These are phyloP conservation scores for Piedraia hortae DNA, from an alignment of 2,329 filamentous ascomycete genomes.

Conservation along the genomic window DNA sequence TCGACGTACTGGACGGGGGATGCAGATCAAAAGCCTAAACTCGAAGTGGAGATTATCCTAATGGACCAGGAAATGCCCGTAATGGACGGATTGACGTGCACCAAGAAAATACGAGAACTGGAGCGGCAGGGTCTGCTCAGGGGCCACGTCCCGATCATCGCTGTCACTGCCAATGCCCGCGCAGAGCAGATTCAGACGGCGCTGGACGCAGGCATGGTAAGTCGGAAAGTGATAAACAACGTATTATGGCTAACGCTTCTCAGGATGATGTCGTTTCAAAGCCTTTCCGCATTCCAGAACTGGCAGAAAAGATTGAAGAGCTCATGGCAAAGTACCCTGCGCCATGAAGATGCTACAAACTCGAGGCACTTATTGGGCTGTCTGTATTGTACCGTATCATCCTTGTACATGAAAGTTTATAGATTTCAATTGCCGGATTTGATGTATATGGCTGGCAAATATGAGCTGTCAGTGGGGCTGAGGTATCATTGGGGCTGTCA, in stretches of 20 bases:
- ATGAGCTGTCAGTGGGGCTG: too few relatives aligned
- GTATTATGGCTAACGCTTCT: slow-evolving; percentile 1
- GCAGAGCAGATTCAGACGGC: slow-evolving; percentile 46
- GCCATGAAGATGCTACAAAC: slow-evolving; percentile 2
- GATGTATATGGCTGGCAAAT: too few relatives aligned
- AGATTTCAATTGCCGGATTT: background rate
- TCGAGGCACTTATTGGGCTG: too few relatives aligned
- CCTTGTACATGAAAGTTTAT: background rate
- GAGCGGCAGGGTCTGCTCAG: slow-evolving; percentile 33
- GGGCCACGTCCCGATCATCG: slow-evolving; percentile 47
- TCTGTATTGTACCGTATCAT: background rate
- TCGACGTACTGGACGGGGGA: slow-evolving; percentile 16
- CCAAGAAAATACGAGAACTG: slow-evolving; percentile 37
- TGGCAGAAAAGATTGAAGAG: slow-evolving; percentile 24
- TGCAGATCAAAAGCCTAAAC: slow-evolving; percentile 2
- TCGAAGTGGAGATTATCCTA: slow-evolving; percentile 26
- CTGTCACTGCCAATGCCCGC: slow-evolving; percentile 59
- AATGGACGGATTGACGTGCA: slow-evolving; percentile 56
- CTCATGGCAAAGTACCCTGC: slow-evolving; percentile 13
- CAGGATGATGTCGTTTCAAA: slow-evolving; percentile 24
- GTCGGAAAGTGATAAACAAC: slow-evolving; percentile 3
- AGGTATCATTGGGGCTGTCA: too few relatives aligned
- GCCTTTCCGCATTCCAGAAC: slow-evolving; percentile 22
- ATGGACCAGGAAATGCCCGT: slow-evolving; percentile 70
- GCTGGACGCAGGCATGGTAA: slow-evolving; percentile 39